Conservation (phyloP, 2,329 filamentous ascomycete species). For the Trichoderma sp. region DNA sequence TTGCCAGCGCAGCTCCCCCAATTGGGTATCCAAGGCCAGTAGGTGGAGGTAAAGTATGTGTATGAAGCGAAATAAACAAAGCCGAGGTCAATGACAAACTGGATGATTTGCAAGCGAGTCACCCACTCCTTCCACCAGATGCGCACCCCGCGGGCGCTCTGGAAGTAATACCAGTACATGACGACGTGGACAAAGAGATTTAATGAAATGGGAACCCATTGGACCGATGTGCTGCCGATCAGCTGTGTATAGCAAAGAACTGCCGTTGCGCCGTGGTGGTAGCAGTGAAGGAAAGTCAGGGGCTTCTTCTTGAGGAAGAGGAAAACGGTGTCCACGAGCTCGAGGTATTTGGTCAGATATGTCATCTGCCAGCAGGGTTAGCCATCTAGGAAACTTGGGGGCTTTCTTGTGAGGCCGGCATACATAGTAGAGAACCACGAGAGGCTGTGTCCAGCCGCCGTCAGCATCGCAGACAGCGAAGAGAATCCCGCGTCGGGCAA, state of each 20-base stretch:
- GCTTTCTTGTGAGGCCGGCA: slow-evolving; percentile 30
- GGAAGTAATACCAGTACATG: slow-evolving; percentile 99
- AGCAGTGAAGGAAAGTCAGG: slow-evolving; percentile 87
- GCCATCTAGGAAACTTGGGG: neutral
- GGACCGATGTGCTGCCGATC: slow-evolving; percentile 76
- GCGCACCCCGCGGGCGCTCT: slow-evolving; percentile 78
- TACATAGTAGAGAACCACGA: slow-evolving; percentile 87
- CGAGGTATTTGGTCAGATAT: slow-evolving; percentile 87
- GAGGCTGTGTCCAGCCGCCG: slow-evolving; percentile 75
- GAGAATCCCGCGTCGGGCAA: slow-evolving; percentile 72
- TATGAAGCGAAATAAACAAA: slow-evolving; percentile 75
- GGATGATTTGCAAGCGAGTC: slow-evolving; percentile 82
- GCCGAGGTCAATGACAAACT: slow-evolving; percentile 84
- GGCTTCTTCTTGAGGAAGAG: slow-evolving; percentile 94
- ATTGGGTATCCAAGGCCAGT: slow-evolving; percentile 69
- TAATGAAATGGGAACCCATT: slow-evolving; percentile 79
- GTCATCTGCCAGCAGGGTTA: slow-evolving; percentile 60
- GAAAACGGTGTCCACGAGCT: slow-evolving; percentile 84
- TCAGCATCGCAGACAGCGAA: slow-evolving; percentile 66
- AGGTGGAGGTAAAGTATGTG: slow-evolving; percentile 70
- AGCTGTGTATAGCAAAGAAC: slow-evolving; percentile 89
- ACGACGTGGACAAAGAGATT: slow-evolving; percentile 84
- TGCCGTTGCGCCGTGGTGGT: slow-evolving; percentile 86
- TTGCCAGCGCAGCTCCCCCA: slow-evolving; percentile 69
- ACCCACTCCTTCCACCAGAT: slow-evolving; percentile 98